These are phyloP conservation scores for Scedosporium aurantiacum DNA, from an alignment of 2,329 filamentous ascomycete species.

Conservation along the genomic window DNA sequence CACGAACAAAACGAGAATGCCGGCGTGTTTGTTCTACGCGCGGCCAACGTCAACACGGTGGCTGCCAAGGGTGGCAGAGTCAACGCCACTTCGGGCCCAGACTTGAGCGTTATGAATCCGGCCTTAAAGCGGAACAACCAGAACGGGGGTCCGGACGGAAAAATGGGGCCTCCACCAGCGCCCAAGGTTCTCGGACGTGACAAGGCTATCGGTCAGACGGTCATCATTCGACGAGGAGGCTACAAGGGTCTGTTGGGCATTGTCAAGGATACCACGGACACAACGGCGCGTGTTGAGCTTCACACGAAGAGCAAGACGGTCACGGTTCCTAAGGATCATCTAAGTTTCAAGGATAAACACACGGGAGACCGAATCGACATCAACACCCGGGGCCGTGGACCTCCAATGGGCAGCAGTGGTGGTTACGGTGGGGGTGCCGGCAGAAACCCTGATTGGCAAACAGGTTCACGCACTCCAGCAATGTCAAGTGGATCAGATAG, in stretches of 20 bases:
- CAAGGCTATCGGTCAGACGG: slow-evolving; percentile 78
- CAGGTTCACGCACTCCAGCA: slow-evolving; percentile 59
- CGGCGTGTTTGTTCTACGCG: slow-evolving; percentile 78
- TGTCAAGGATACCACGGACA: slow-evolving; percentile 87
- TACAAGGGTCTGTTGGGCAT: slow-evolving; percentile 92
- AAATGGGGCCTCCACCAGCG: slow-evolving; percentile 45
- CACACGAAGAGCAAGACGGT: slow-evolving; percentile 92
- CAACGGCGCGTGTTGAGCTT: slow-evolving; percentile 77
- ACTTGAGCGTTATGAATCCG: slow-evolving; percentile 86
- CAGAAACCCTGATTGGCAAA: slow-evolving; percentile 46
- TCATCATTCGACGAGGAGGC: slow-evolving; percentile 74
- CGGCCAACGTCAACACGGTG: slow-evolving; percentile 76
- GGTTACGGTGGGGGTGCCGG: slow-evolving; percentile 34
- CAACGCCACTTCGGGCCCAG: slow-evolving; percentile 52
- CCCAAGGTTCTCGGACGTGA: slow-evolving; percentile 73
- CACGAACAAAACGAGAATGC: slow-evolving; percentile 76
- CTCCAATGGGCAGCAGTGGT: slow-evolving; percentile 27
- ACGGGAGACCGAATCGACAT: slow-evolving; percentile 72
- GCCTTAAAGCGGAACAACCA: slow-evolving; percentile 66
- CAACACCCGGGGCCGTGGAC: slow-evolving; percentile 33
- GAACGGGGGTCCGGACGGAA: slow-evolving; percentile 30
- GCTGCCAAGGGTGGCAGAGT: slow-evolving; percentile 88
- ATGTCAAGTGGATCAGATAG: slow-evolving; percentile 48
- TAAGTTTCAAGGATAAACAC: slow-evolving; percentile 77
- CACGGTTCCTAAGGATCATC: slow-evolving; percentile 66